Base-by-base conservation (phyloP, 768 basidiomycete species). In the Rhodotorula graminis region DNA sequence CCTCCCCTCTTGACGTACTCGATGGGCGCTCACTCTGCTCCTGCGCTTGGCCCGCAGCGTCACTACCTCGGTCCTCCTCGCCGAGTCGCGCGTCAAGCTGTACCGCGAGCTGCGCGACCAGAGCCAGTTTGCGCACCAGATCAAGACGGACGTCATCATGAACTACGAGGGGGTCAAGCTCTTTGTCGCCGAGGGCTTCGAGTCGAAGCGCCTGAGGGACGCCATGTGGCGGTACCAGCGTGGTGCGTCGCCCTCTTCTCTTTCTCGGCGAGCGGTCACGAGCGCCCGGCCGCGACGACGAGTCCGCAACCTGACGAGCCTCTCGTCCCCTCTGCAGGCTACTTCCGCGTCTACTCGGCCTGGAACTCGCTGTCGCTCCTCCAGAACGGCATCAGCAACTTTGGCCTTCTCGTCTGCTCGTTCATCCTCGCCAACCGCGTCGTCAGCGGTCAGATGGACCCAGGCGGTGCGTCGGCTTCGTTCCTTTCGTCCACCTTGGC, bases 101-200 rank as follows among this genome's bases (percentile, higher is more conserved):
- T 70, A 70, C 59, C 68, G 74, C 37, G 27, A 59, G 16, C 68
- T 75, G 6, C 67, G 74, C 3, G 71, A 75, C 64, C 69, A 70
- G 59, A 64, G 44, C 16, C 69, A 70, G 59, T 70, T 67, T 65
- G 70, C 70, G 69, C 65, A 65, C 53, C 73, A 69, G 59, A 65
- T 76, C 69, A 70, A 72, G 56, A 72, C 71, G 11, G 91, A 93
- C 77, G 88, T 87, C 76, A 81, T 92, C 42, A 84, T 91, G 70
- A 81, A 82, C 67, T 84, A 79, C 78, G 82, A 83, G 80, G 92
- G 91, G 10, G 89, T 92, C 77, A 93, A 91, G 80, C 91, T 91
- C 80, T 93, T 93, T 79, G 87, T 87, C n/a, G 89, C 91, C 25
- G 92, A 95, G 80, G 84, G 86, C 33, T 87, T 92, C 76, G 92